Evolutionary conservation across 495 filamentous ascomycete genomes (phyloP), one percentile per base, ranked within the genome.

Genomic region (Hypoxylon fuscum): DNA sequence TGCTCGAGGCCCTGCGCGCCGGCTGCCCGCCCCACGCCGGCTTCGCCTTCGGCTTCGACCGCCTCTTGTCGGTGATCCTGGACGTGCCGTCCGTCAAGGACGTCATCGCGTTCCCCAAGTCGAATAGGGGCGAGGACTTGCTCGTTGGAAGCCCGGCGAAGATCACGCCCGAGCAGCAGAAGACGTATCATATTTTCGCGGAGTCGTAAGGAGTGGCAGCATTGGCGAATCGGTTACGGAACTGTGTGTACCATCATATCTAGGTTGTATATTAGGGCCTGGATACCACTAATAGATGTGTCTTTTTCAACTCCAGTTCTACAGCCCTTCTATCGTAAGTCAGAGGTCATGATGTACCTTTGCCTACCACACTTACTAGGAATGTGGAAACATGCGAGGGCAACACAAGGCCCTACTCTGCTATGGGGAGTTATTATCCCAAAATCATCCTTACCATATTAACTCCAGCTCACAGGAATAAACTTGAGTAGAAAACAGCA

Each of bases 11-110:
- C 0, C 82, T 98, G 6, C 74, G 86, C 5, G 87, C 92, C 0
- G 95, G 95, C 3, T 98, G 95, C 83, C 96, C 95, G n/a, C 95
- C 95, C 0, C 95, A 98, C 74, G 94, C 95, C 0, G 95, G 95
- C 0, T 86, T 98, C 41, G 95, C 95, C 0, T 75, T 98, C 12
- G 95, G 95, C 0, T 96, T 96, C 68, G 95, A 98, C 68, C 86
- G 95, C 32, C 76, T 98, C 25, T 78, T 95, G n/a, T 87, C 95
- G 5, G 79, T 96, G 4, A 83, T 98, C 78, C 79, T 87, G 17
- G 87, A 88, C 9, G 88, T 84, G 41, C 85, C 90, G 18, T 88
- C 86, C 5, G 84, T 98, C 7, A 76, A 89, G 51, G 94, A 98
- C 77, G 95, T 98, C 12, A 96, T 97, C 70, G 94, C 94, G 1